phyloP scores from a whole-genome alignment of 176 grass and related monocot species.

The Aegilops bicornis region DNA sequence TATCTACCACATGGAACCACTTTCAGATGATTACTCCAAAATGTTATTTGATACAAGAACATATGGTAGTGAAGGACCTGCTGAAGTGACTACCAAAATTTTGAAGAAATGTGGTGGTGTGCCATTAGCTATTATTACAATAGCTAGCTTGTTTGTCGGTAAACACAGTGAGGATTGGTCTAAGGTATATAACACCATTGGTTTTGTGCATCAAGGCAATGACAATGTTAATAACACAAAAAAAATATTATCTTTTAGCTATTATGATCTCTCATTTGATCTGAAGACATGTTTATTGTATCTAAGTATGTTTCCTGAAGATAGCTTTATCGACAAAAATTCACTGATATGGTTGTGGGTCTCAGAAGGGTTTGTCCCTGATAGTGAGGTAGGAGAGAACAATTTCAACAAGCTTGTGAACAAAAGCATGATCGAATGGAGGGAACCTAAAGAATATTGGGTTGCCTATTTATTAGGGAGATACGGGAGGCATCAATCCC shows the following conservation, averaged over 20 bases:
- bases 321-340: not conserved
- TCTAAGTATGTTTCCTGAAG: not conserved
- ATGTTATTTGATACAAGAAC: not conserved
- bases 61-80: not conserved
- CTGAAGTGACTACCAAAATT: not conserved
- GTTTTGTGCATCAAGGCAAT: not conserved
- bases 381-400: not conserved
- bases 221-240: not conserved
- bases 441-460: too few species aligned
- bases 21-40: not conserved
- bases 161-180: not conserved
- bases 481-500: too few species aligned
- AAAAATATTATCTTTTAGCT: conserved; percentile 1
- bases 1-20: not conserved
- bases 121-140: not conserved
- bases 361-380: not conserved
- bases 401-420: too few species aligned
- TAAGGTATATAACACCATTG: not conserved
- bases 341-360: not conserved
- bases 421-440: too few species aligned
- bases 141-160: not conserved
- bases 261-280: not conserved
- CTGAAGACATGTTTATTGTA: not conserved
- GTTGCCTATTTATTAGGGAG: too few species aligned
- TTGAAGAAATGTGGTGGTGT: not conserved